phyloP scores from a whole-genome alignment of 1,284 basidiomycete genomes.

The Vanrija humicola region DNA sequence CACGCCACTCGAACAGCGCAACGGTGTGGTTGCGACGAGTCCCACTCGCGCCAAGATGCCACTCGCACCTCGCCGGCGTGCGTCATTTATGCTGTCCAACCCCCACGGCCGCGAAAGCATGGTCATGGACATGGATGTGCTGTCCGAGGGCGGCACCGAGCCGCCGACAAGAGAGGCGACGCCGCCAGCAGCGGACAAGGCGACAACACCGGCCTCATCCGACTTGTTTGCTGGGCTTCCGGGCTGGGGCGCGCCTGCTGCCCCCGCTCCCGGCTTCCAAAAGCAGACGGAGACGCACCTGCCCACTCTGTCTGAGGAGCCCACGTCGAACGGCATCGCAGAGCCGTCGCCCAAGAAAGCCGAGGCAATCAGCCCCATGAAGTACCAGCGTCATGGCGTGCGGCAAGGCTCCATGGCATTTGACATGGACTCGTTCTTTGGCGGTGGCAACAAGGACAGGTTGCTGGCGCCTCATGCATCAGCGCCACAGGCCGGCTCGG shows the following conservation, averaged over 20 bases:
- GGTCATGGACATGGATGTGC: conserved; percentile 80
- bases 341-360: background rate
- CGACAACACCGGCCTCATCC: background rate
- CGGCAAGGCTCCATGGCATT: conserved; percentile 49
- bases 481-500: too few species aligned
- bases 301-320: too few species aligned
- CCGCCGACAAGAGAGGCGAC: conserved; percentile 58
- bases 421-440: conserved; percentile 47
- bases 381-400: conserved; percentile 44
- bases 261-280: too few species aligned
- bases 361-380: conserved; percentile 57
- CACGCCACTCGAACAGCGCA: background rate
- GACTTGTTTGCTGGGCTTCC: background rate
- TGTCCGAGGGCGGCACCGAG: conserved; percentile 48
- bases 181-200: conserved; percentile 31
- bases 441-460: too few species aligned
- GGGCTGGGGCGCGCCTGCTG: too few species aligned
- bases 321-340: conserved; percentile 2
- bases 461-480: too few species aligned
- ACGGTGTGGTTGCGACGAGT: background rate
- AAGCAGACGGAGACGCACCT: too few species aligned
- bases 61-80: conserved; percentile 29
- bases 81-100: conserved; percentile 57
- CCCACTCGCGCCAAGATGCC: conserved; percentile 16
- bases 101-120: conserved; percentile 63